Evolutionary conservation across 768 basidiomycete genomes (phyloP), one percentile per base, ranked within the genome.

Genomic region (Saitozyma sp.): DNA sequence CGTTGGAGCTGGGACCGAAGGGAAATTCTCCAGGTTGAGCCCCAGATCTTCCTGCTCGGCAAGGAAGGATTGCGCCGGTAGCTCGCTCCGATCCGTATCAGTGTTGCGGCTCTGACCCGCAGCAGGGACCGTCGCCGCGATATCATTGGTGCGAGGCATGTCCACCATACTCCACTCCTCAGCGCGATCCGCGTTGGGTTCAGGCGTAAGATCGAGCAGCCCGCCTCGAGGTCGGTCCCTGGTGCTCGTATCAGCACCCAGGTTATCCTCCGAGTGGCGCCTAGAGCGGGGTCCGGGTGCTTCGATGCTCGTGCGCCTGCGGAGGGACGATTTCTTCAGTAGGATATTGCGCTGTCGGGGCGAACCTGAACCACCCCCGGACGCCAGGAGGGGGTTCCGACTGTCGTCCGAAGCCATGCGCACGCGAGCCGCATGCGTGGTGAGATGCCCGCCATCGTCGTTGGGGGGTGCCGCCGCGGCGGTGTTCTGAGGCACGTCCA

Each of bases 291-390:
- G 52, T 3, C 8, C 39, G 16, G 58, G 40, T 42, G 50, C 48
- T 14, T n/a, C 20, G 38, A 13, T 9, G 5, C 20, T 50, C 37
- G 38, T n/a, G 10, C 52, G 40, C 39, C 51, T 20, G 14, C 42
- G 17, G 39, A 63, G 20, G 9, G 61, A 63, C 10, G 48, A 8
- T 39, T 57, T 63, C 29, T 63, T 63, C 39, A 63, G 50, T 14
- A 63, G 56, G 10, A 63, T 1, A 42, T 63, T 63, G 9, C 61
- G 55, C 42, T 63, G 61, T 6, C 61, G 61, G n/a, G 61, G 56
- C 4, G 56, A 29, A 29, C 29, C 19, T 13, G 50, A 48, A 38
- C 29, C 51, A 17, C 7, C 45, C 4, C 39, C 52, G 11, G 59
- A 52, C 1, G 41, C 20, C 9, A 59, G 50, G 50, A 51, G 43